phyloP scores from a whole-genome alignment of 2,329 filamentous ascomycete genomes.

The Sclerotinia minor region DNA sequence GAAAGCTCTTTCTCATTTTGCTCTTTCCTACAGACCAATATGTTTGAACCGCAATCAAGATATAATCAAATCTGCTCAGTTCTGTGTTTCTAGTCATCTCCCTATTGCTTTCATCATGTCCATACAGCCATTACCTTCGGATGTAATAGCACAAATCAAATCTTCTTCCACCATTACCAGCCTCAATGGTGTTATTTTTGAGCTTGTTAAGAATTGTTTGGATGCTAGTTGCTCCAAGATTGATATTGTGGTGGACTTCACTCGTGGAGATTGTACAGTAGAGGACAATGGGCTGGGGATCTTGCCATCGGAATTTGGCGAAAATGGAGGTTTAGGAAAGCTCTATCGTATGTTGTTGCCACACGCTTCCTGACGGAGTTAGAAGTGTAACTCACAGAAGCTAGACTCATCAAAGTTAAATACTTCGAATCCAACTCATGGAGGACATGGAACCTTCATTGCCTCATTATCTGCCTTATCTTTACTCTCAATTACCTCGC shows the following conservation, averaged over 20 bases:
- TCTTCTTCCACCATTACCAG: conserved; percentile 80
- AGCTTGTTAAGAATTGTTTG: conserved; percentile 78
- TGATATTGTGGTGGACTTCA: conserved; percentile 71
- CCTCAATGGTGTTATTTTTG: conserved; percentile 68
- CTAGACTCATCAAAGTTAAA: conserved; percentile 78
- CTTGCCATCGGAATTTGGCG: conserved; percentile 67
- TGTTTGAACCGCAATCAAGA: neutral
- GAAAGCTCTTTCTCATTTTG: conserved; percentile 22
- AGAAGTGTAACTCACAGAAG: conserved; percentile 29
- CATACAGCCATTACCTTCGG: conserved; percentile 68
- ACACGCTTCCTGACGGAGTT: conserved; percentile 15
- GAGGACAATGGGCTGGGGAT: conserved; percentile 88
- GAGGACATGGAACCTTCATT: conserved; percentile 72
- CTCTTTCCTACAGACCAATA: neutral
- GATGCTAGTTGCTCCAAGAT: conserved; percentile 74
- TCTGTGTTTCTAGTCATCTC: too few relatives aligned
- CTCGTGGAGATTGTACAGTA: conserved; percentile 71
- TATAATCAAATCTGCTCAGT: neutral
- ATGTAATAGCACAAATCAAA: conserved; percentile 76
- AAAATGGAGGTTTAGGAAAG: conserved; percentile 69
- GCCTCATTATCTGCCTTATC: conserved; percentile 75
- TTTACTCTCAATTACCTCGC: conserved; percentile 74
- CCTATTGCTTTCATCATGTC: conserved; percentile 44
- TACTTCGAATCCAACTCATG: conserved; percentile 53
- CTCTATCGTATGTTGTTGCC: conserved; percentile 64